Percentiles rank a stretch among this genome's conserved stretches.
Conservation (phyloP, 768 basidiomycete species). For the Lentinula lateritia region DNA sequence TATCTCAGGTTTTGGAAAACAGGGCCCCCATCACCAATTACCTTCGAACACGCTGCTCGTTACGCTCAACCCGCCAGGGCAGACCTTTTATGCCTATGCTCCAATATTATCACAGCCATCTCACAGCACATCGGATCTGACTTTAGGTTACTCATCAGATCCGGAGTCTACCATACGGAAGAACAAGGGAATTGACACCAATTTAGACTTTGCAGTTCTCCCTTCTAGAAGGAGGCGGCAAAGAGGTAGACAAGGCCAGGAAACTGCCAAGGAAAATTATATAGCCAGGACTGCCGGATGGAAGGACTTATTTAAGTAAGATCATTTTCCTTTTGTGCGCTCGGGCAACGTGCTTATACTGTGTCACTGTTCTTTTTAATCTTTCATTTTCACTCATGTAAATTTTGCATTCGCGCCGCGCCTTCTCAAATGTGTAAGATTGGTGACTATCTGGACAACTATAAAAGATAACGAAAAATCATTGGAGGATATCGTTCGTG, state of each 20-base stretch:
- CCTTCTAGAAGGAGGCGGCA: slow-evolving; percentile 28
- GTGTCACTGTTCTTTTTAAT: slow-evolving; percentile 6
- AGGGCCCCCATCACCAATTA: slow-evolving; percentile 24
- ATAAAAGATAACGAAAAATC: slow-evolving; percentile 47
- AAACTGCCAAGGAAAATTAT: slow-evolving; percentile 11
- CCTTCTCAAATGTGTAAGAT: slow-evolving; percentile 24
- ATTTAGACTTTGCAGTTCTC: slow-evolving; percentile 13
- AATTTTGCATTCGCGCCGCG: not conserved
- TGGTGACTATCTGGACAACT: slow-evolving; percentile 46
- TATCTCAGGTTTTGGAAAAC: not conserved
- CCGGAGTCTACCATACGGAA: slow-evolving; percentile 53
- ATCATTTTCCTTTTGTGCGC: slow-evolving; percentile 5
- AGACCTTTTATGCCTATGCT: slow-evolving; percentile 52
- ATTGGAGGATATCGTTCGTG: slow-evolving; percentile 39
- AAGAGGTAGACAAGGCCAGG: slow-evolving; percentile 14
- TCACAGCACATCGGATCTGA: slow-evolving; percentile 33
- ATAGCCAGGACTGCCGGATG: slow-evolving; percentile 45
- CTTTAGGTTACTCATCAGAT: slow-evolving; percentile 64
- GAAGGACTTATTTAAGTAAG: slow-evolving; percentile 72
- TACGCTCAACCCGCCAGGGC: slow-evolving; percentile 54
- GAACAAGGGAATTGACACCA: slow-evolving; percentile 24
- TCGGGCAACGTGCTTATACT: slow-evolving; percentile 4
- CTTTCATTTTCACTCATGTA: not conserved
- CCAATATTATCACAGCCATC: slow-evolving; percentile 17
- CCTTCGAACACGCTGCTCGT: slow-evolving; percentile 74